Evolutionary conservation across 2,329 filamentous ascomycete species (phyloP), one percentile per base, ranked within the genome.

Genomic region (Fusarium veterinarium): DNA sequence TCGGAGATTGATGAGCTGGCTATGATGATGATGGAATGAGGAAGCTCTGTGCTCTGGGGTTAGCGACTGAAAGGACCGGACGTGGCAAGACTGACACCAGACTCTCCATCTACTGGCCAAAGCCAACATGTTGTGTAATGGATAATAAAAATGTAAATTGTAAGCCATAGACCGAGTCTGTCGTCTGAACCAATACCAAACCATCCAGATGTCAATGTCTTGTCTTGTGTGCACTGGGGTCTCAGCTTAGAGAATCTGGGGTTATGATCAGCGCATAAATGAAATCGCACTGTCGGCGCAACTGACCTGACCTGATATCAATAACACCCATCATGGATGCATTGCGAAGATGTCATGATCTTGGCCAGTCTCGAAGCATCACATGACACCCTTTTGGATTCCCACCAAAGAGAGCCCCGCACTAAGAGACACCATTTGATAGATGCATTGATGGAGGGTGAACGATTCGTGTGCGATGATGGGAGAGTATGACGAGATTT

Each of bases 1-100:
- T 72, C 60, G 60, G 63, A 66, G 35, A 58, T 53, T 57, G 69
- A 73, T 77, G 73, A 72, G 75, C 56, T 77, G 73, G 75, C 73
- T 68, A 61, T 66, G 60, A 75, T 72, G 64, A 69, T 64, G 64
- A 46, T 72, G 60, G 62, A 64, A 77, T 75, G 63, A 49, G 58
- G 56, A 59, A 28, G 60, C 63, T 40, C 44, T 56, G 38, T 62
- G 66, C 58, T 66, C 62, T 67, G 64, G 63, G 58, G 60, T 69
- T 67, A 72, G 63, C 69, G 64, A 74, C 71, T 66, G 67, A 68
- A 35, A 57, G 48, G 17, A 42, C 57, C 41, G 57, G 68, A 74
- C 60, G 75, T 69, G 67, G 64, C 72, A 75, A 58, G 59, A 37
- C 45, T n/a, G 64, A 61, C 71, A 41, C 56, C 69, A 45, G 30